phyloP scores from a whole-genome alignment of 2,329 filamentous ascomycete genomes.

The Didymella arachidicola region DNA sequence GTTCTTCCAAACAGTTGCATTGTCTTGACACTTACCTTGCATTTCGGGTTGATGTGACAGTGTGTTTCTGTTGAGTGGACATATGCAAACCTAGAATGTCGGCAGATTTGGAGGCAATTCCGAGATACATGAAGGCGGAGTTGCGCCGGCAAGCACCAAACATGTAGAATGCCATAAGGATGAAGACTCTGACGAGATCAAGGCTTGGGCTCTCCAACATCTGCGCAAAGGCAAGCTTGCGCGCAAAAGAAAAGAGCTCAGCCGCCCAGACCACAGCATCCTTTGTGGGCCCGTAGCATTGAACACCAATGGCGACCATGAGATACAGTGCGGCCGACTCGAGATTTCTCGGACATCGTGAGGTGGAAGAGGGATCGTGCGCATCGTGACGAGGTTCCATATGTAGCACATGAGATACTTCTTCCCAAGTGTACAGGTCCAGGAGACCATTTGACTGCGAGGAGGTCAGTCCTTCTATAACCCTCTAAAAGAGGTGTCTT shows the following conservation, averaged over 20 bases:
- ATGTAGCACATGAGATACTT: conserved; percentile 6
- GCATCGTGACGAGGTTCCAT: conserved; percentile 1
- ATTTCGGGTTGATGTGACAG: conserved; percentile 12
- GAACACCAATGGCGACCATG: conserved; percentile 63
- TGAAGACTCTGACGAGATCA: conserved; percentile 61
- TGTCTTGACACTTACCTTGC: conserved; percentile 21
- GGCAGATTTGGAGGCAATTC: conserved; percentile 65
- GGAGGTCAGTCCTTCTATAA: neutral
- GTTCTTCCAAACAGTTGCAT: neutral
- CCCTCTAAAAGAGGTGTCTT: neutral
- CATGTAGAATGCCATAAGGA: conserved; percentile 68
- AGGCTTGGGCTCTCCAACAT: conserved; percentile 64
- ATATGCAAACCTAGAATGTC: conserved; percentile 58
- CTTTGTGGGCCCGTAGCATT: conserved; percentile 47
- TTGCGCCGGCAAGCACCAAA: conserved; percentile 66
- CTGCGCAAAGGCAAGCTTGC: conserved; percentile 57
- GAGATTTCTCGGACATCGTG: conserved; percentile 31
- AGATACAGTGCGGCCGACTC: conserved; percentile 47
- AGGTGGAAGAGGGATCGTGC: neutral
- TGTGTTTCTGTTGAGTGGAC: conserved; percentile 37
- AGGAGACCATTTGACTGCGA: conserved; percentile 15
- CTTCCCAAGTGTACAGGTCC: conserved; percentile 17
- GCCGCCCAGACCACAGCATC: conserved; percentile 31
- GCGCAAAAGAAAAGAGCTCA: conserved; percentile 59
- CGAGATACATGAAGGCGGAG: conserved; percentile 69